A percentile compares a stretch with the other conserved stretches of the same genome.
Evolutionary conservation across 331 rosid genomes (phyloP).

Genomic region (Malus hybrid): DNA sequence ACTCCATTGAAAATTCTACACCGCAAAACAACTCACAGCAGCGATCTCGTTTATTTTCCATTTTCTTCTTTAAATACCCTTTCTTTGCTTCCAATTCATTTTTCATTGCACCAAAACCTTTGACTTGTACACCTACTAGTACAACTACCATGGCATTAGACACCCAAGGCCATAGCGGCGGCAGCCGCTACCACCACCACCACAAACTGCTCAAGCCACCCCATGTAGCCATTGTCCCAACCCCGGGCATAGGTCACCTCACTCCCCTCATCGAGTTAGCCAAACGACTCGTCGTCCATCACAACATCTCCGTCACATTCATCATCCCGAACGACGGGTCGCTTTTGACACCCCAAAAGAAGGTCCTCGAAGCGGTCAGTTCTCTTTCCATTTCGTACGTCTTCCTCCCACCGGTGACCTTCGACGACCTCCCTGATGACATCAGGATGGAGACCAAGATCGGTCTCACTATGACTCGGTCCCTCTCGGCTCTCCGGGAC

Average conservation of each 20-base stretch:
- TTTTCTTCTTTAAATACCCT: not conserved
- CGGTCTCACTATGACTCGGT: slow-evolving; percentile 8
- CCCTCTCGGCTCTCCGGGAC: slow-evolving; percentile 19
- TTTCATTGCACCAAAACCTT: too few relatives aligned
- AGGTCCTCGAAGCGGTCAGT: not conserved
- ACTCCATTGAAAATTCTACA: too few relatives aligned
- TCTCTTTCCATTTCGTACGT: not conserved
- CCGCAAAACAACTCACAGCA: too few relatives aligned
- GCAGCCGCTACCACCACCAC: not conserved
- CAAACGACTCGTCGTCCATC: slow-evolving; percentile 20
- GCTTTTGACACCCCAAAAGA: slow-evolving; percentile 2
- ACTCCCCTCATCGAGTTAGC: slow-evolving; percentile 20
- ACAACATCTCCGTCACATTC: slow-evolving; percentile 13
- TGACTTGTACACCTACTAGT: too few relatives aligned
- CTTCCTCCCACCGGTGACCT: slow-evolving; percentile 1
- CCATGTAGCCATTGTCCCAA: slow-evolving; percentile 23
- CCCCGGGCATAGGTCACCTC: slow-evolving; percentile 31
- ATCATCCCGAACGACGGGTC: slow-evolving; percentile 20
- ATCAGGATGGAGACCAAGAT: not conserved
- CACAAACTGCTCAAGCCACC: not conserved
- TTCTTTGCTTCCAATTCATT: too few relatives aligned
- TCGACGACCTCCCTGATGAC: not conserved
- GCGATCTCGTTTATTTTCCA: too few relatives aligned
- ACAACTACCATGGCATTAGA: not conserved
- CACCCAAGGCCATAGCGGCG: not conserved